Conservation (phyloP, 148 eudicot genomes). For the Heliosperma pusillum region DNA sequence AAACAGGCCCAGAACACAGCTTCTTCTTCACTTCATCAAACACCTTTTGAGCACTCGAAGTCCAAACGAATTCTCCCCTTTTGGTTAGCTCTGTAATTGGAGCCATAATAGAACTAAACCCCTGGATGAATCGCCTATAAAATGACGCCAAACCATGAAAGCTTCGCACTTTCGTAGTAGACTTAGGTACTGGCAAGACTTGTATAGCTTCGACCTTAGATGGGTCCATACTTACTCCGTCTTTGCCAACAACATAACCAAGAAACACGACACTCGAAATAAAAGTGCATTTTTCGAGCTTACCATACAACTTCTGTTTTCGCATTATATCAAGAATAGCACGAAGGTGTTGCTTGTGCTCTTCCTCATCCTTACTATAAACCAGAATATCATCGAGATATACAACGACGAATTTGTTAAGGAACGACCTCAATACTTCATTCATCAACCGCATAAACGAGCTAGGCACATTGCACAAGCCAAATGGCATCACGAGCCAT, state of each 20-base stretch:
- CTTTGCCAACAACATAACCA: not conserved
- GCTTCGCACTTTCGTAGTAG: too few relatives aligned
- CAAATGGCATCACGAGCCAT: not conserved
- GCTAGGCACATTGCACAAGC: not conserved
- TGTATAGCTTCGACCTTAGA: not conserved
- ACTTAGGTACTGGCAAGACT: too few relatives aligned
- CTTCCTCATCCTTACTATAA: not conserved
- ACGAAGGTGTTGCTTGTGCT: not conserved
- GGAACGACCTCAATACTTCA: not conserved
- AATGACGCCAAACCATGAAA: not conserved
- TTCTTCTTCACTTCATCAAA: not conserved
- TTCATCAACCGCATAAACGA: too few relatives aligned
- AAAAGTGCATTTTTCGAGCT: not conserved
- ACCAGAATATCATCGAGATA: not conserved
- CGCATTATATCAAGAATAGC: not conserved
- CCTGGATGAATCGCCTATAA: not conserved
- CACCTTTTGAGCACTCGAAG: not conserved
- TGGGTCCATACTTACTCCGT: not conserved
- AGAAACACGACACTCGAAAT: not conserved
- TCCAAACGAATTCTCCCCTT: not conserved
- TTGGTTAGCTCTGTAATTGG: not conserved
- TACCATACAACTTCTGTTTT: not conserved
- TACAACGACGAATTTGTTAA: not conserved
- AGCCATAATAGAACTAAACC: not conserved
- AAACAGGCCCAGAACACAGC: not conserved